Evolutionary conservation across 495 filamentous ascomycete species (phyloP).

Genomic region (Penicillium chermesinum): DNA sequence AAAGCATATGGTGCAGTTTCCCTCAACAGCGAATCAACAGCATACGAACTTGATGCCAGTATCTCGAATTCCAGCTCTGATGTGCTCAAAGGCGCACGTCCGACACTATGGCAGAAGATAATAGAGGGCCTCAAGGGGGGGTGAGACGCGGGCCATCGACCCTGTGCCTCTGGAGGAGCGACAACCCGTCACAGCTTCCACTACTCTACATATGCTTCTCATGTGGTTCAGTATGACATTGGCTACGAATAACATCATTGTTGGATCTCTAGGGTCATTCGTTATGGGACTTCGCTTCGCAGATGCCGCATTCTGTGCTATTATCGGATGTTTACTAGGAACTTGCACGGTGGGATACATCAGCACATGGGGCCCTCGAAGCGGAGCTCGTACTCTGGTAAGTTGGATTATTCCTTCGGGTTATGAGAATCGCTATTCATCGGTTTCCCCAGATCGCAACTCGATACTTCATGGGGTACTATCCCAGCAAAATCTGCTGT

Average conservation of each 20-base stretch:
- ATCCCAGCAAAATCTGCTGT: constrained; percentile 64
- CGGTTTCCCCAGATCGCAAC: constrained; percentile 50
- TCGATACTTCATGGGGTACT: constrained; percentile 74
- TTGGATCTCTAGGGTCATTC: constrained; percentile 63
- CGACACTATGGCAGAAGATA: constrained; percentile 25
- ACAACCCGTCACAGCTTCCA: constrained; percentile 25
- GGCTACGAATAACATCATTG: constrained; percentile 64
- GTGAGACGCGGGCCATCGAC: constrained; percentile 66
- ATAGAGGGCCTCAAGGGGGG: constrained; percentile 40
- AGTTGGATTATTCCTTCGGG: not conserved
- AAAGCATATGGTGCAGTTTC: constrained; percentile 17
- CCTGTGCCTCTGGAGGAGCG: constrained; percentile 56
- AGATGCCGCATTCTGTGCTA: constrained; percentile 59
- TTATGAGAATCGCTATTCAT: constrained; percentile 5
- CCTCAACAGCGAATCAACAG: constrained; percentile 10
- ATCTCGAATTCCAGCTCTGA: constrained; percentile 15
- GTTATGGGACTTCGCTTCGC: constrained; percentile 59
- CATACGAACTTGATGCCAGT: constrained; percentile 17
- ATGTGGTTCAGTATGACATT: constrained; percentile 74
- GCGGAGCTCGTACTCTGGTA: constrained; percentile 69
- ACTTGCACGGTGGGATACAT: constrained; percentile 61
- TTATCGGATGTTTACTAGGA: constrained; percentile 60
- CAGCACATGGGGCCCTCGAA: constrained; percentile 65
- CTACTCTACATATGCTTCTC: constrained; percentile 55
- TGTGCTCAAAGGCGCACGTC: constrained; percentile 5